Evolutionary conservation across 2,329 filamentous ascomycete genomes (phyloP), one percentile per base, ranked within the genome.

Genomic region (Aspergillus candidus): DNA sequence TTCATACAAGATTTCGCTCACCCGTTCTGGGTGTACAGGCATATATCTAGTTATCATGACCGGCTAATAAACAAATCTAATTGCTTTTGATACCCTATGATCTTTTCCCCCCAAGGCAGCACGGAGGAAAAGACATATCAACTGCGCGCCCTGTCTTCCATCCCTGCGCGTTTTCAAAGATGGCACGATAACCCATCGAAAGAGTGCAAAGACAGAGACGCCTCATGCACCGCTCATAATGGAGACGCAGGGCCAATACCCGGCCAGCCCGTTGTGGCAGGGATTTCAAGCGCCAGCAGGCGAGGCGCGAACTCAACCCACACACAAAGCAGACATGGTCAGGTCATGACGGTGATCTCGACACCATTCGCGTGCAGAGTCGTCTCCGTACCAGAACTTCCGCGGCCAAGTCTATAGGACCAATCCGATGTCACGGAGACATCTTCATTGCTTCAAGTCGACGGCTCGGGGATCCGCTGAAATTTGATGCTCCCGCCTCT

Each of bases 361-460:
- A 46, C 40, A 36, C 44, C 35, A 38, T 40, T 34, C 38, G 47
- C 49, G 46, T 46, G 44, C 48, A 43, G 38, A 18, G 42, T 54
- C 35, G 22, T 38, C 47, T 54, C 54, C 43, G 42, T 43, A 52
- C 60, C 62, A 58, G 44, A 47, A 47, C 53, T 55, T 52, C 53
- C 51, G 59, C 57, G 62, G 62, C 52, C 55, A 60, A 65, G 61
- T 56, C 48, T 53, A 49, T 50, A 50, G 56, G 66, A 68, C 66
- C 66, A 69, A 67, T 69, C 65, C 63, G 48, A 63, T 60, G 52
- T 32, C 45, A 15, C 39, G 15, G 39, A 37, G 46, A 42, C 47
- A 61, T 61, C 55, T 67, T 69, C 66, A 69, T 69, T 70, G 67
- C 60, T 69, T 48, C 67, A 62, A 69, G 67, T 67, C 67, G 50